Evolutionary conservation across 75 land plant species (phyloP), one percentile per base, ranked within the genome.

Genomic region (Isoetes taiwanensis): DNA sequence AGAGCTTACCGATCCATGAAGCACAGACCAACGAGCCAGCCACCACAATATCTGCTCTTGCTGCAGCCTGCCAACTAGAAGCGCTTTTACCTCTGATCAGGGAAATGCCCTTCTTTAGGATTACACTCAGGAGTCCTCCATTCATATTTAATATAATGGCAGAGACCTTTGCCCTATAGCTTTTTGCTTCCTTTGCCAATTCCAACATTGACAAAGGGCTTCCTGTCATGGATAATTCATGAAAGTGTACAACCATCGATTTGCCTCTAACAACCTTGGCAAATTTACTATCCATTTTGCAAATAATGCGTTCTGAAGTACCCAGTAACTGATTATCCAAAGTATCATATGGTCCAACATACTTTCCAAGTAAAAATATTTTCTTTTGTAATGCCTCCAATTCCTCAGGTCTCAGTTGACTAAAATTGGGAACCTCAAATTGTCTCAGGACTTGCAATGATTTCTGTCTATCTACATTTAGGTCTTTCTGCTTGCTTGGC

Each of bases 201-300:
- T 93, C 96, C 81, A 93, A 64, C 99, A 93, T 88, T 5, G 99
- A 79, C n/a, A 93, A 61, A 2, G 99, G 99, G 31, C 88, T 87
- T 1, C 99, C 99, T 28, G 99, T 93, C 90, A 93, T 77, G 9
- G 99, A 93, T 3, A 93, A 76, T 68, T 93, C 96, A 66, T 93
- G 96, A 56, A 93, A 72, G 31, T 87, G 71, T 54, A 93, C 52
- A 37, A 88, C 63, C 53, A 93, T 74, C 31, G 46, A 66, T 56
- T 80, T 70, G 29, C 83, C 80, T 65, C 76, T 77, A 58, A 81
- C 96, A 43, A 74, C 46, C 1, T 72, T 64, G 9, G 83, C 73
- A 54, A 93, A 88, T 29, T 58, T 46, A 19, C 72, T 76, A 24
- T 77, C 78, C 56, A 77, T 64, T 28, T 73, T 68, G 75, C 98